Evolutionary conservation across 23 red algal species (phyloP).

Genomic region (Gracilariopsis chorda): DNA sequence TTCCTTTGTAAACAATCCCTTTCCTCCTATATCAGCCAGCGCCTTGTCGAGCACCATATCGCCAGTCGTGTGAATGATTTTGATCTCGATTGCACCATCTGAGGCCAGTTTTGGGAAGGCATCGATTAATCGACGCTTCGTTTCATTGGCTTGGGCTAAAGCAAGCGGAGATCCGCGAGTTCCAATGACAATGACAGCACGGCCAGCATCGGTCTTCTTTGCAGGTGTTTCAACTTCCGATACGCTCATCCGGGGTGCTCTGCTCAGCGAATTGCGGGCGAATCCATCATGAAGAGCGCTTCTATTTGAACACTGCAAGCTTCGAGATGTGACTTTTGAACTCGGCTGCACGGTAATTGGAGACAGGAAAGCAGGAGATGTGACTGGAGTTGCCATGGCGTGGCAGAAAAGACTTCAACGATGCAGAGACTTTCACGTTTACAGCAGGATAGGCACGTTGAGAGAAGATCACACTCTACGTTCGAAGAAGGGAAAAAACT

Average conservation of each 20-base stretch:
- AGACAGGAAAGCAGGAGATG: neutral
- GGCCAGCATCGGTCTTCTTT: slow-evolving; percentile 2
- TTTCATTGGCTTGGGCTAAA: slow-evolving; percentile 93
- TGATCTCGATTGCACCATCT: slow-evolving; percentile 83
- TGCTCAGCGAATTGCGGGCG: neutral
- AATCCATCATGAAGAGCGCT: neutral
- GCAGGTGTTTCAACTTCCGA: slow-evolving; percentile 6
- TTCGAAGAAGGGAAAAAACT: too few relatives aligned
- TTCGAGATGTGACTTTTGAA: neutral
- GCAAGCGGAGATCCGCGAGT: slow-evolving; percentile 97
- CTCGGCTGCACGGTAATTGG: neutral
- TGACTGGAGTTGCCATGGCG: neutral
- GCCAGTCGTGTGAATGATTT: slow-evolving; percentile 94
- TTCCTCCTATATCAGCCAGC: slow-evolving; percentile 95
- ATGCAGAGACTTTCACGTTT: too few relatives aligned
- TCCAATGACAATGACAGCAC: slow-evolving; percentile 86
- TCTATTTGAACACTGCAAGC: neutral
- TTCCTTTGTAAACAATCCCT: slow-evolving; percentile 98
- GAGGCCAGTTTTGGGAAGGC: slow-evolving; percentile 62
- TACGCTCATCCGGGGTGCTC: slow-evolving; percentile 9
- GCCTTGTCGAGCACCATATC: slow-evolving; percentile 98
- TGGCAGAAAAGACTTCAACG: too few relatives aligned
- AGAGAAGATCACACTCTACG: too few relatives aligned
- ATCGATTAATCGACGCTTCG: slow-evolving; percentile 69
- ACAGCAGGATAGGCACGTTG: too few relatives aligned